Evolutionary conservation across 805 yeast species (phyloP).

Genomic region (Candida silvatica): DNA sequence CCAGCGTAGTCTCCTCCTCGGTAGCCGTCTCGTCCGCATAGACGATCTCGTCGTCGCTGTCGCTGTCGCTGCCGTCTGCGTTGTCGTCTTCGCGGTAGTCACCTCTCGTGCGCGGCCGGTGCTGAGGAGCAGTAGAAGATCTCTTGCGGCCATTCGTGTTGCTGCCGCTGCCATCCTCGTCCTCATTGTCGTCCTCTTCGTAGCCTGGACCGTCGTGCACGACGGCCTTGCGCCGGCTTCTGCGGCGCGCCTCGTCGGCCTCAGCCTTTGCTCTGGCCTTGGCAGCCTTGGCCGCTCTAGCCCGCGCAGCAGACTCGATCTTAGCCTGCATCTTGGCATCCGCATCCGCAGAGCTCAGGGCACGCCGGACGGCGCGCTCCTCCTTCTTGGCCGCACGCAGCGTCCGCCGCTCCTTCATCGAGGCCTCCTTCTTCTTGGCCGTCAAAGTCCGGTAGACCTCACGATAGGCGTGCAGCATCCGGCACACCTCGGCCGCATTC

Average conservation of each 20-base stretch:
- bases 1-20: neutral
- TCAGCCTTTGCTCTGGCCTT: neutral
- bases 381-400: neutral
- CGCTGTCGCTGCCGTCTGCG: neutral
- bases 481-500: conserved; percentile 4
- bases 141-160: neutral
- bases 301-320: too few species aligned
- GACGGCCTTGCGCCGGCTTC: too few species aligned
- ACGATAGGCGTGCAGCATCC: conserved; percentile 5
- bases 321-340: too few species aligned
- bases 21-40: conserved; percentile 1
- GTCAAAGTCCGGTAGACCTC: conserved; percentile 3
- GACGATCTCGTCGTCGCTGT: conserved; percentile 2
- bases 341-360: too few species aligned
- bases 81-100: neutral
- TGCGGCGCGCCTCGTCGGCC: too few species aligned
- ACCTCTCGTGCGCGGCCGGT: too few species aligned
- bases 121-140: too few species aligned
- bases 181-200: neutral
- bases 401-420: conserved; percentile 1
- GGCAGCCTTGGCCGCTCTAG: too few species aligned
- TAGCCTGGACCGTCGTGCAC: too few species aligned
- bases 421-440: conserved; percentile 3
- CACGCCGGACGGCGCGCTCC: too few species aligned
- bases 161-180: conserved; percentile 1